Conservation (phyloP, 2,329 filamentous ascomycete genomes). For the Pestalotiopsis sp. region DNA sequence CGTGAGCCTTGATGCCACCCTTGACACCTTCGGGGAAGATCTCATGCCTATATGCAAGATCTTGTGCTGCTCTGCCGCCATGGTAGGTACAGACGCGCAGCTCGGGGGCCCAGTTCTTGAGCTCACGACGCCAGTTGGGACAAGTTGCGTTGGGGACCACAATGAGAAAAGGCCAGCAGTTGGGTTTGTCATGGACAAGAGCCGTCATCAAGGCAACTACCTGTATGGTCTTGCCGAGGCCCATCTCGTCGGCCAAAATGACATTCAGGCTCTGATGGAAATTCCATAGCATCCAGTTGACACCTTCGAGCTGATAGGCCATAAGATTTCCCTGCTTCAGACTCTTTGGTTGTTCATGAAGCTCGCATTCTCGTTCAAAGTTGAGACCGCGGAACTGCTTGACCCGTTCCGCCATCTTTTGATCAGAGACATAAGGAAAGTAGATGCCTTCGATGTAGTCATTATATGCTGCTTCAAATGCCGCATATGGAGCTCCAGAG, state of each 20-base stretch:
- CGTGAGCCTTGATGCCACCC: constrained; percentile 79
- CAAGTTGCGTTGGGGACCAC: constrained; percentile 95
- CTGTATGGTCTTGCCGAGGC: constrained; percentile 95
- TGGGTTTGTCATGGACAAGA: constrained; percentile 65
- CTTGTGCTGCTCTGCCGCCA: constrained; percentile 73
- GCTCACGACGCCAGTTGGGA: constrained; percentile 95
- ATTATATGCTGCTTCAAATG: constrained; percentile 81
- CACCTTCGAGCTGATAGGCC: constrained; percentile 88
- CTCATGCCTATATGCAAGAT: constrained; percentile 80
- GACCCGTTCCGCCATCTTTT: constrained; percentile 67
- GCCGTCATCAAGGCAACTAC: constrained; percentile 81
- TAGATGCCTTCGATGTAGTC: constrained; percentile 84
- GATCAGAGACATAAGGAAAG: constrained; percentile 57
- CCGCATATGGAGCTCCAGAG: constrained; percentile 67
- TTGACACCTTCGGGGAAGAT: constrained; percentile 70
- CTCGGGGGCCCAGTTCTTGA: constrained; percentile 88
- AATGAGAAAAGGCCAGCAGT: constrained; percentile 89
- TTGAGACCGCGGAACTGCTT: constrained; percentile 64
- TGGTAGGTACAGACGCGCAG: constrained; percentile 92
- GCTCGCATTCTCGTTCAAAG: constrained; percentile 68
- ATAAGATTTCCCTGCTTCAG: constrained; percentile 82
- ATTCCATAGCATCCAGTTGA: constrained; percentile 94
- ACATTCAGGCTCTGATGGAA: constrained; percentile 83
- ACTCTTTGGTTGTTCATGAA: constrained; percentile 71
- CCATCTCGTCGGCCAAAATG: constrained; percentile 97